Percentiles rank a stretch among this genome's conserved stretches.
Evolutionary conservation across 2,329 filamentous ascomycete genomes (phyloP).

Genomic region (Pseudonectria buxi): DNA sequence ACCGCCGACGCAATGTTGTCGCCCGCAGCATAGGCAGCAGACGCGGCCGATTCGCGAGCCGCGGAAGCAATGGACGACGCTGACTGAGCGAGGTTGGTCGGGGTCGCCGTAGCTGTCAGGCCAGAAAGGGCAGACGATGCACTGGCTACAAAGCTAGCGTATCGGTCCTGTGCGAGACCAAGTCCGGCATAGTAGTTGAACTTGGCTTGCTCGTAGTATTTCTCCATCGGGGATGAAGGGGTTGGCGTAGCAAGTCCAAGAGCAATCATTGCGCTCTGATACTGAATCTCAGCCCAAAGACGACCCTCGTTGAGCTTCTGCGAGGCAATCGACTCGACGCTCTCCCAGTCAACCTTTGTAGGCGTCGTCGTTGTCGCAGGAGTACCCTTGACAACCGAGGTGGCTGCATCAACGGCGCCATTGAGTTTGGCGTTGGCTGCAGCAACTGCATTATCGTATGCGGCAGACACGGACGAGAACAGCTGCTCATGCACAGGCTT

Average conservation of each 20-base stretch:
- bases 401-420: slow-evolving; percentile 48
- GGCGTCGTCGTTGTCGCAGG: slow-evolving; percentile 36
- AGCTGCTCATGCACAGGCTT: slow-evolving; percentile 64
- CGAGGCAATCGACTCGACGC: slow-evolving; percentile 58
- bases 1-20: slow-evolving; percentile 35
- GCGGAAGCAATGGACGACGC: slow-evolving; percentile 45
- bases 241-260: slow-evolving; percentile 52
- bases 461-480: slow-evolving; percentile 59
- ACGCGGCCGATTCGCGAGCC: slow-evolving; percentile 39
- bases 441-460: slow-evolving; percentile 59
- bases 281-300: slow-evolving; percentile 63
- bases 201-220: slow-evolving; percentile 54
- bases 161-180: slow-evolving; percentile 71
- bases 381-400: slow-evolving; percentile 42
- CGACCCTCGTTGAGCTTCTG: slow-evolving; percentile 65
- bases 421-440: slow-evolving; percentile 55
- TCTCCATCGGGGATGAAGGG: slow-evolving; percentile 44
- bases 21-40: slow-evolving; percentile 39
- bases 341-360: slow-evolving; percentile 40
- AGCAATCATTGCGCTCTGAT: slow-evolving; percentile 60
- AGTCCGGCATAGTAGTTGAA: slow-evolving; percentile 70
- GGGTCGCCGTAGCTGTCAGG: slow-evolving; percentile 52
- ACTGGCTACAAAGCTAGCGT: slow-evolving; percentile 65
- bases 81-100: slow-evolving; percentile 44
- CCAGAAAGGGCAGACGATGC: slow-evolving; percentile 64